Base-by-base conservation (phyloP, 2,329 filamentous ascomycete genomes). In the Fusarium compactum region DNA sequence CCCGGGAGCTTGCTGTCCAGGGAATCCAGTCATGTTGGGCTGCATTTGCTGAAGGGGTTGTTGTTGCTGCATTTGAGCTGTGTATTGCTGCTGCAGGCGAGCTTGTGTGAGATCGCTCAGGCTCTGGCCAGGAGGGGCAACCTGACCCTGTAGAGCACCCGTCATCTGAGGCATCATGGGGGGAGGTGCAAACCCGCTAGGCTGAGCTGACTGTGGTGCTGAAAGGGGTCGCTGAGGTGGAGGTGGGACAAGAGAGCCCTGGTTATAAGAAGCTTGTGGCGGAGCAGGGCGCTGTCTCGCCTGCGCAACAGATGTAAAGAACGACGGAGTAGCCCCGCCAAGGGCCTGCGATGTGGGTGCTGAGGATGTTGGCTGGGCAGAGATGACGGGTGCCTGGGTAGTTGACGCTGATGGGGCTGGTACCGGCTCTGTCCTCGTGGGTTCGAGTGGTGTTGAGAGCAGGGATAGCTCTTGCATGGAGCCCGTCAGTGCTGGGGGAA, bases 91-190 rank as follows among this genome's bases (percentile, higher is more conserved):
- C 77, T 91, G 90, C 68, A 91, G 79, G 51, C 89, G 87, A 67
- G 87, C 86, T 76, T 92, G 90, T 62, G 83, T 89, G 46, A 96
- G 83, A 47, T 95, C 93, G 74, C 90, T 87, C 72, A 97, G 78
- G 78, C 91, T 95, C 79, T 95, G 92, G 15, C 94, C 93, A 5
- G 89, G 87, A 30, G 91, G 88, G 29, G 92, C 91, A 59, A 93
- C 84, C 69, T 89, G 89, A 14, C 83, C 82, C 76, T 89, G 88
- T 57, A 87, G 61, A 22, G 76, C 85, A 11, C 95, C 94, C 8
- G 96, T 98, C 80, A 95, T 88, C 78, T 98, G 95, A 55, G 94
- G 90, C 78, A 95, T 91, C 72, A 98, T 81, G 18, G 93, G 90
- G 52, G 93, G 89, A 20, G 91, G 88, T 10, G 87, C 87, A 78